These are phyloP conservation scores for Penicillium rolfsii DNA, from an alignment of 2,329 filamentous ascomycete species.

Conservation along the genomic window DNA sequence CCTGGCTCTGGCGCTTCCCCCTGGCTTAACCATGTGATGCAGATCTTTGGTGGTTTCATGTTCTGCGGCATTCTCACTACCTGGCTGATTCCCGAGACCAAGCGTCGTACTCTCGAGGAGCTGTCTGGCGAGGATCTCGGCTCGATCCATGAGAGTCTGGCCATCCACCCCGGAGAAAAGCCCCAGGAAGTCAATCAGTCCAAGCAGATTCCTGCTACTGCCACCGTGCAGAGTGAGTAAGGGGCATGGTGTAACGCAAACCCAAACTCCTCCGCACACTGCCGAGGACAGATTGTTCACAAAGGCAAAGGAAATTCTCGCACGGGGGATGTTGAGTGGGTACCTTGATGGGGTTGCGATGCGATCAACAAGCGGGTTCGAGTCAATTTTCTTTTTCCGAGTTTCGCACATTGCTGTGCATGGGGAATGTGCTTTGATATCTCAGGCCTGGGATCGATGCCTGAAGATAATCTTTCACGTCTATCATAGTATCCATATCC, in stretches of 20 bases:
- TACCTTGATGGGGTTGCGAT: background rate
- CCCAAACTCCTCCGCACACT: background rate
- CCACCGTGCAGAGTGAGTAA: slow-evolving; percentile 4
- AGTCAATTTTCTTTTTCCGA: background rate
- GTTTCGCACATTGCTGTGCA: background rate
- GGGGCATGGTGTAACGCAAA: background rate
- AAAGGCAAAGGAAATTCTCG: background rate
- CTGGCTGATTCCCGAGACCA: slow-evolving; percentile 77
- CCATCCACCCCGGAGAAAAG: slow-evolving; percentile 22
- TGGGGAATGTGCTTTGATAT: background rate
- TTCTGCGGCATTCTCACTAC: slow-evolving; percentile 69
- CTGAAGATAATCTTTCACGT: background rate
- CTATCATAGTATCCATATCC: slow-evolving; percentile 1
- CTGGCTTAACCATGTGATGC: slow-evolving; percentile 73
- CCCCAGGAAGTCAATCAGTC: background rate
- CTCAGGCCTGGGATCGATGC: background rate
- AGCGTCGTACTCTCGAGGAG: slow-evolving; percentile 72
- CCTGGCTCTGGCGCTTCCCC: slow-evolving; percentile 54
- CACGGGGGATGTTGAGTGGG: background rate
- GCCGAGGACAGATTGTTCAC: background rate
- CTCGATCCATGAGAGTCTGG: background rate
- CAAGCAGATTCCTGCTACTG: background rate
- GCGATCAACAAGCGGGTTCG: background rate
- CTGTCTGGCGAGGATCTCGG: slow-evolving; percentile 64
- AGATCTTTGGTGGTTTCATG: slow-evolving; percentile 82